A percentile compares a stretch with the other conserved stretches of the same genome.
phyloP scores from a whole-genome alignment of 2,329 filamentous ascomycete genomes.

The Clonostachys solani region DNA sequence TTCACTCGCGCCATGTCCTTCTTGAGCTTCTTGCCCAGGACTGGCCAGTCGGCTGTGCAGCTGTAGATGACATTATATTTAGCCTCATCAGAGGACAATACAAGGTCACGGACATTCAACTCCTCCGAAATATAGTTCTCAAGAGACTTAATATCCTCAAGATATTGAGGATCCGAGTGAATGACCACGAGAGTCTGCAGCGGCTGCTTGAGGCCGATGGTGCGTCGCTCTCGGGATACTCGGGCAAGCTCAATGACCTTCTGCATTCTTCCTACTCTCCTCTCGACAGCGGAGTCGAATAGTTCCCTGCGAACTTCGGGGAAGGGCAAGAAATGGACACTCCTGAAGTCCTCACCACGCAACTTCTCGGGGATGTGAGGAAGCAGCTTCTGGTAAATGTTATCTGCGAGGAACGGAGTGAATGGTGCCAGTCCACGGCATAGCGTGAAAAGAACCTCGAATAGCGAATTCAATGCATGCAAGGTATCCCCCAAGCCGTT shows the following conservation, averaged over 20 bases:
- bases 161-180: conserved; percentile 75
- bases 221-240: conserved; percentile 78
- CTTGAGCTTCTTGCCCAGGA: conserved; percentile 94
- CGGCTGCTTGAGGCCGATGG: conserved; percentile 85
- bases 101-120: conserved; percentile 81
- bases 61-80: conserved; percentile 92
- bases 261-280: conserved; percentile 88
- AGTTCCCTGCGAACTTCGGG: conserved; percentile 85
- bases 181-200: conserved; percentile 87
- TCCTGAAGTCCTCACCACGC: conserved; percentile 68
- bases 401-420: conserved; percentile 92
- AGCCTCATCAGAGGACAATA: conserved; percentile 81
- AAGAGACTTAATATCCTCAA: conserved; percentile 81
- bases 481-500: conserved; percentile 80
- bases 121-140: conserved; percentile 89
- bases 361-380: conserved; percentile 74
- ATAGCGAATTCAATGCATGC: conserved; percentile 89
- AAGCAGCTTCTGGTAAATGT: conserved; percentile 81
- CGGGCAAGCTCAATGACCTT: conserved; percentile 89
- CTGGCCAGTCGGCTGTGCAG: conserved; percentile 87
- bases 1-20: conserved; percentile 91
- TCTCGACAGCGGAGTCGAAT: conserved; percentile 81
- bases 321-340: conserved; percentile 89
- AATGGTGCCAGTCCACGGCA: conserved; percentile 88
- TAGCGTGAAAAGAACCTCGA: conserved; percentile 88